Evolutionary conservation across 805 yeast genomes (phyloP), one percentile per base, ranked within the genome.

Genomic region (Metschnikowia shivogae): DNA sequence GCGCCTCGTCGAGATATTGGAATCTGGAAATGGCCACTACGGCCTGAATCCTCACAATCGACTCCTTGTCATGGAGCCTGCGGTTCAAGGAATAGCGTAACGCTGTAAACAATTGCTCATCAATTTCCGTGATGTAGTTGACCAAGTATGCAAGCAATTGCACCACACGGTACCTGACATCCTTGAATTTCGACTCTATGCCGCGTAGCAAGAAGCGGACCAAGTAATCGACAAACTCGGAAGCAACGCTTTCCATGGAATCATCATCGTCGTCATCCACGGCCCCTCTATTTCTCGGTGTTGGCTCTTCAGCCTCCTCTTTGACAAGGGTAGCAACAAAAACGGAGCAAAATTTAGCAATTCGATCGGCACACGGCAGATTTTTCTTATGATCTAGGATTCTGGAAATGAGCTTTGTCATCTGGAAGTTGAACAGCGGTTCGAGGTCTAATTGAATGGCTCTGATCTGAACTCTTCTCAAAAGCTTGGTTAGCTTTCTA

Each of bases 11-110:
- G 41, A 60, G 58, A 40, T 65, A 68, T 62, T 90, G 97, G 54
- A 92, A 82, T 46, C 89, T 72, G 0, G 96, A 79, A 33, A 89
- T 64, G 11, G 95, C 85, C 30, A 84, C 77, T 0, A 87, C 81
- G 0, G 97, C 95, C 63, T 87, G 93, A n/a, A 83, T 73, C 55
- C 99, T 73, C 3, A 93, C 87, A 7, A 70, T 66, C 5, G 89
- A 71, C 56, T 92, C 98, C 57, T 81, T 85, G 56, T 86, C 95
- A 53, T 75, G 76, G 1, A 87, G 60, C 48, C 97, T 73, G 39
- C 77, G 76, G 29, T 77, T 72, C 39, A 90, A 68, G 11, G 81
- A 77, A 58, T 77, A 76, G 50, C 80, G 72, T 39, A 93, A 63
- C 1, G 78, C 72, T 37, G 81, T 81, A 54, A 82, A 86, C 24